Percentiles rank a stretch among this genome's conserved stretches.
These are phyloP conservation scores for Saccharomycopsis lassenensis DNA, from an alignment of 805 yeast species.

Conservation along the genomic window DNA sequence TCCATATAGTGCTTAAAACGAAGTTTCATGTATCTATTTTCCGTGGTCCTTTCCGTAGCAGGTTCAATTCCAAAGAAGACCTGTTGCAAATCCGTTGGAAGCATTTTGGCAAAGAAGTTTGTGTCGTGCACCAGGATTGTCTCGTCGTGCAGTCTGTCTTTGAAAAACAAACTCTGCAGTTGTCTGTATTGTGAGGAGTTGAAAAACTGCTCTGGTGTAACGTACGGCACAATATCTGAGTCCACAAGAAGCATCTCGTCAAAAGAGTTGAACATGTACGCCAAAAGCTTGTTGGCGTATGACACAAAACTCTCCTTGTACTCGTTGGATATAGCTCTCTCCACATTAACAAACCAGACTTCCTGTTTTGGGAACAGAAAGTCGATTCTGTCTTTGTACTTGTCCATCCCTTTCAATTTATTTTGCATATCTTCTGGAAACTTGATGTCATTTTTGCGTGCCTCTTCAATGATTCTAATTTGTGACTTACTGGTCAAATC, in stretches of 20 bases:
- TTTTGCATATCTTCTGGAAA: conserved; percentile 7
- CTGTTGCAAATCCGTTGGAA: conserved; percentile 26
- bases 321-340: conserved; percentile 19
- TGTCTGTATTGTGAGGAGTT: conserved; percentile 24
- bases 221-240: conserved; percentile 39
- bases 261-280: conserved; percentile 35
- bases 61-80: conserved; percentile 18
- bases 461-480: conserved; percentile 27
- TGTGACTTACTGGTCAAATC: conserved; percentile 23
- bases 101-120: conserved; percentile 26
- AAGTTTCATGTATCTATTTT: conserved; percentile 19
- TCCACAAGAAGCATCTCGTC: conserved; percentile 42
- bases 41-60: conserved; percentile 16
- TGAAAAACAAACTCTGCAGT: conserved; percentile 32
- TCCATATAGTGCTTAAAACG: conserved; percentile 34
- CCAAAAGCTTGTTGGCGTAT: conserved; percentile 37
- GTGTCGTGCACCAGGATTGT: conserved; percentile 21
- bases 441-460: conserved; percentile 20
- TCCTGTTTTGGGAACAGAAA: conserved; percentile 25
- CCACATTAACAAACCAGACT: conserved; percentile 31
- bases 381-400: conserved; percentile 10
- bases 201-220: conserved; percentile 28
- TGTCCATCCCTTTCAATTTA: background rate
- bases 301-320: conserved; percentile 24
- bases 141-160: conserved; percentile 29